Evolutionary conservation across 179 eudicot genomes (phyloP), one percentile per base, ranked within the genome.

Genomic region (Spinacia oleracea): DNA sequence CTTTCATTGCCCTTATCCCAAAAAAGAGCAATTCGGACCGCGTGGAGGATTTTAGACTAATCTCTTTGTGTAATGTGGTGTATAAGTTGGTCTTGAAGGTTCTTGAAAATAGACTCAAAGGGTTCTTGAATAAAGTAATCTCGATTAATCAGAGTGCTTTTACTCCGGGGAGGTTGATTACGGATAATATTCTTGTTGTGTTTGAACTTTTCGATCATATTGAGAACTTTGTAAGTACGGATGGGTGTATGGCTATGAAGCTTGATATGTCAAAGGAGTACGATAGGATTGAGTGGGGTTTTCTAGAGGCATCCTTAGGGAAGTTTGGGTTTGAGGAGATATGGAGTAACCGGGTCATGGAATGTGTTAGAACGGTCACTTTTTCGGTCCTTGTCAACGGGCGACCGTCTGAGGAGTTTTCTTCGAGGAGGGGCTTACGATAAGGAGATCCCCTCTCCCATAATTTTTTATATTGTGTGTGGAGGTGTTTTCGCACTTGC

Each of bases 381-480:
- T 70, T 34, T 10, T 42, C 31, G 0, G 18, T 42, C 2, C 55
- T 70, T 0, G n/a, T 70, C 21, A 70, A 70, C 45, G 73, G 73
- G 0, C 31, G 2, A 1, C 73, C 73, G 6, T 20, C 73, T 4
- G 25, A 40, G 16, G 3, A 1, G 11, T n/a, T 70, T 20, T 4
- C 1, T 2, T 55, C 73, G 31, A 4, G 9, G 29, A 12, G 56
- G 6, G 73, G 73, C 0, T 16, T 70, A 6, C 29, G 73, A 1
- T 55, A 70, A 70, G 73, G 73, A 25, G 73, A 70, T 21, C 55
- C 73, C 9, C 14, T 70, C 6, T 70, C 73, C 73, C 73, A 20
- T 70, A 70, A 5, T 32, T 70, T 16, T 43, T 70, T 16, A n/a
- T 70, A 5, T 6, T 70, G 1, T 40, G 31, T 40, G 73, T 55